Percentiles rank a stretch among this genome's conserved stretches.
Evolutionary conservation across 2,329 filamentous ascomycete species (phyloP).

Genomic region (Allantophomopsis cytisporea): DNA sequence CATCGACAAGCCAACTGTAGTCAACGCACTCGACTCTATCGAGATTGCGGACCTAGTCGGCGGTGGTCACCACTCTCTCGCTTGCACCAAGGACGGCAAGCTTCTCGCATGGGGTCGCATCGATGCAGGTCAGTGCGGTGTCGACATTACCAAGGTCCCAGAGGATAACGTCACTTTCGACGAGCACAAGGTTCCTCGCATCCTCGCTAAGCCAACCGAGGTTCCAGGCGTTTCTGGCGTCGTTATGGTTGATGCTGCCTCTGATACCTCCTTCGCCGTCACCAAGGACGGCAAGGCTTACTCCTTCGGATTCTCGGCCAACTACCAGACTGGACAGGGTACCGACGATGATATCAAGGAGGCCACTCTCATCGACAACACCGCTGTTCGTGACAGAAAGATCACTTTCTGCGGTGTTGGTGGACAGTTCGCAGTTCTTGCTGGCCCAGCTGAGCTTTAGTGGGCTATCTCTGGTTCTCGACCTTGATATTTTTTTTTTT

Average conservation of each 20-base stretch:
- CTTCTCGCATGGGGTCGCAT: slow-evolving; percentile 47
- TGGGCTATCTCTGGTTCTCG: too few relatives aligned
- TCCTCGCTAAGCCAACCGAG: slow-evolving; percentile 51
- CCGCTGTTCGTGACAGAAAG: slow-evolving; percentile 61
- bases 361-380: slow-evolving; percentile 75
- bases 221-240: slow-evolving; percentile 43
- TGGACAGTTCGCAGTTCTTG: slow-evolving; percentile 66
- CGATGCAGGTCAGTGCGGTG: slow-evolving; percentile 38
- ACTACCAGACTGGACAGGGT: slow-evolving; percentile 70
- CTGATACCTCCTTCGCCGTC: slow-evolving; percentile 63
- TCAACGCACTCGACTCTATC: slow-evolving; percentile 48
- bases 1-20: slow-evolving; percentile 56
- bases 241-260: slow-evolving; percentile 47
- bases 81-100: slow-evolving; percentile 39
- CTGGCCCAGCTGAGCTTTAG: slow-evolving; percentile 20
- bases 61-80: slow-evolving; percentile 63
- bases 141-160: slow-evolving; percentile 39
- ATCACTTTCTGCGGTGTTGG: slow-evolving; percentile 74
- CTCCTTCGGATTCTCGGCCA: slow-evolving; percentile 69
- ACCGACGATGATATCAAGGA: slow-evolving; percentile 65
- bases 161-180: slow-evolving; percentile 50
- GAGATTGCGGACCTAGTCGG: slow-evolving; percentile 58
- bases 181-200: slow-evolving; percentile 50
- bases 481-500: too few relatives aligned
- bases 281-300: slow-evolving; percentile 56